A percentile compares a stretch with the other conserved stretches of the same genome.
Conservation (phyloP, 202 grass and related monocot genomes). For the Elaeis oleifera region DNA sequence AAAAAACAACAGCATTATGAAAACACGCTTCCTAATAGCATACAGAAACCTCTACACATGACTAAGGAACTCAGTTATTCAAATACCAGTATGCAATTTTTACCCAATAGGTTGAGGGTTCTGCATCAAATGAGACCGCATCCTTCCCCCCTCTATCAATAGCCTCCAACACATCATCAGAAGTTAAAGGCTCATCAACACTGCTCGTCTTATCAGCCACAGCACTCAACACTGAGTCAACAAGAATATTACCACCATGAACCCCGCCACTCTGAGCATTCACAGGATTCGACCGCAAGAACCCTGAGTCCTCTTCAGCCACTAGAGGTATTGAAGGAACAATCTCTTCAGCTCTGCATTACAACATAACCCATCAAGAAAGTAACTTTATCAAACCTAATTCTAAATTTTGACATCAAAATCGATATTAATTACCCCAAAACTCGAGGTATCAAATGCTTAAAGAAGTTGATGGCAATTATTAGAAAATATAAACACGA, state of each 20-base stretch:
- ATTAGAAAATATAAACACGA: conserved; percentile 2
- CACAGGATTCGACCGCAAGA: conserved; percentile 36
- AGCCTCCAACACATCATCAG: conserved; percentile 65
- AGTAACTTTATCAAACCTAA: neutral
- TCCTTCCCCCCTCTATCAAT: conserved; percentile 91
- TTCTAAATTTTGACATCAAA: conserved; percentile 2
- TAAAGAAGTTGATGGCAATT: conserved; percentile 19
- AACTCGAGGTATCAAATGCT: conserved; percentile 13
- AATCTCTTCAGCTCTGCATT: conserved; percentile 60
- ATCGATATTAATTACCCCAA: conserved; percentile 22
- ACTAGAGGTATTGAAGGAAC: conserved; percentile 77
- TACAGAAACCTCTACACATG: too few relatives aligned
- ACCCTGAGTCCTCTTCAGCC: conserved; percentile 80
- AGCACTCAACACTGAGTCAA: conserved; percentile 56
- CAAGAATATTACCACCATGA: conserved; percentile 33
- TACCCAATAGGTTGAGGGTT: conserved; percentile 84
- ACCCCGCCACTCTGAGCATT: conserved; percentile 8
- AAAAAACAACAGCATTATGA: too few relatives aligned
- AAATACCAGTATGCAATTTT: neutral
- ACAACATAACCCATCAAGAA: conserved; percentile 4
- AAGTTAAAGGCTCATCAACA: conserved; percentile 35
- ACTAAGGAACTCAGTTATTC: too few relatives aligned
- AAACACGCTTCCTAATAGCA: too few relatives aligned
- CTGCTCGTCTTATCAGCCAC: conserved; percentile 43
- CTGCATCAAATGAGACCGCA: conserved; percentile 65